Conservation (phyloP, 371 early-diverging fungal species). For the Gilbertella persicaria region DNA sequence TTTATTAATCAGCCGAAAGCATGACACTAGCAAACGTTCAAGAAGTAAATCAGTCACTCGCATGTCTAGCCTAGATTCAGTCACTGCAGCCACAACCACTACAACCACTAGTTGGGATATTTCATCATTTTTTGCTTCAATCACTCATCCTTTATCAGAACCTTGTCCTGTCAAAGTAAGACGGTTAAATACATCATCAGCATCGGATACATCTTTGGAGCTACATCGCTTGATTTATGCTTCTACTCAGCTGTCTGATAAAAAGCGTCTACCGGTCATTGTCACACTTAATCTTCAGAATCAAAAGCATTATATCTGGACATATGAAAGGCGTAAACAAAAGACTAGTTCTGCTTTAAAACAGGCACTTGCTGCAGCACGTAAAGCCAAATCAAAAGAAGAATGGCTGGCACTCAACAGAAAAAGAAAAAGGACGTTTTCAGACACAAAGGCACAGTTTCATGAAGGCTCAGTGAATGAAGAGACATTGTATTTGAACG, state of each 20-base stretch:
- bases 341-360: no score
- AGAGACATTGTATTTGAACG: slow-evolving; percentile 4
- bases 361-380: not conserved
- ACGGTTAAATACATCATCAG: not conserved
- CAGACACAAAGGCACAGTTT: not conserved
- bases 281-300: slow-evolving; percentile 20
- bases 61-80: not conserved
- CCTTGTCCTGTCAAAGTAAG: slow-evolving; percentile 14
- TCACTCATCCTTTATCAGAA: slow-evolving; percentile 16
- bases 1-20: slow-evolving; percentile 10
- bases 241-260: slow-evolving; percentile 4
- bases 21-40: not conserved
- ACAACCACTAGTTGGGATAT: slow-evolving; percentile 8
- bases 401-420: not conserved
- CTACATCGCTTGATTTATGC: slow-evolving; percentile 18
- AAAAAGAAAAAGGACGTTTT: not conserved
- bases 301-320: slow-evolving; percentile 21
- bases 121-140: slow-evolving; percentile 17
- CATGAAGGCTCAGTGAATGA: slow-evolving; percentile 9
- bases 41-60: slow-evolving; percentile 4
- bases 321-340: slow-evolving; percentile 11
- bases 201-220: not conserved
- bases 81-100: not conserved
- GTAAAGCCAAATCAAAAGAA: not conserved
- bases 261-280: slow-evolving; percentile 12